Conservation (phyloP, 2,329 filamentous ascomycete genomes). For the Nothophoma quercina region DNA sequence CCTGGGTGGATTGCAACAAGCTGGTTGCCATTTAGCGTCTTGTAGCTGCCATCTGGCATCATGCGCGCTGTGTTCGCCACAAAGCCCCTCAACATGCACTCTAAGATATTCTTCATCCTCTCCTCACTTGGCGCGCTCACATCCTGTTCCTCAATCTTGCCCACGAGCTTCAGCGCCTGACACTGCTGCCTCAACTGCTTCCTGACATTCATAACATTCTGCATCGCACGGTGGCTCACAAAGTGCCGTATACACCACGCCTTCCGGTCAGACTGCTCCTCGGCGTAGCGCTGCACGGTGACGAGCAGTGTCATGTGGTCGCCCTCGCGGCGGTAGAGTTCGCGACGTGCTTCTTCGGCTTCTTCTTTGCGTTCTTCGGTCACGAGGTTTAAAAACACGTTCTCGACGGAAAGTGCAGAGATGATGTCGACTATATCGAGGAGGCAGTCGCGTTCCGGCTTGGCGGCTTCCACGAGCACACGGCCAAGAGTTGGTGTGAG, state of each 20-base stretch:
- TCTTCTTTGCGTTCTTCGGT: conserved; percentile 68
- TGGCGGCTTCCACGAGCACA: conserved; percentile 80
- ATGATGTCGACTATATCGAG: conserved; percentile 86
- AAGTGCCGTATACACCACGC: conserved; percentile 66
- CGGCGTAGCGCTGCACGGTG: conserved; percentile 66
- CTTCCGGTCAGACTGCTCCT: conserved; percentile 65
- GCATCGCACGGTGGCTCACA: conserved; percentile 70
- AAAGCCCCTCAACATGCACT: conserved; percentile 66
- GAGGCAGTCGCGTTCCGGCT: conserved; percentile 74
- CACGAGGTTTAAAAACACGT: conserved; percentile 66
- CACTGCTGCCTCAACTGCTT: conserved; percentile 68
- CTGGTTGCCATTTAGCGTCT: conserved; percentile 68
- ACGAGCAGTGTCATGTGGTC: conserved; percentile 70
- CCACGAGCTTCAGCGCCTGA: conserved; percentile 54
- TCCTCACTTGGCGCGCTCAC: conserved; percentile 48
- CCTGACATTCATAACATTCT: conserved; percentile 69
- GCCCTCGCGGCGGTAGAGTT: conserved; percentile 66
- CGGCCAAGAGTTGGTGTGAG: conserved; percentile 81
- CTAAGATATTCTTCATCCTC: conserved; percentile 60
- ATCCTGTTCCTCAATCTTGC: conserved; percentile 24
- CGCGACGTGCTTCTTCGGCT: conserved; percentile 62
- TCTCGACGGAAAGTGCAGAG: conserved; percentile 70
- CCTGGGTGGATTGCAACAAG: conserved; percentile 69
- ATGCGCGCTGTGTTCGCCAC: conserved; percentile 66
- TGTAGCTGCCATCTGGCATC: conserved; percentile 68